Conservation (phyloP, 805 yeast species). For the Pichia pseudocactophila region DNA sequence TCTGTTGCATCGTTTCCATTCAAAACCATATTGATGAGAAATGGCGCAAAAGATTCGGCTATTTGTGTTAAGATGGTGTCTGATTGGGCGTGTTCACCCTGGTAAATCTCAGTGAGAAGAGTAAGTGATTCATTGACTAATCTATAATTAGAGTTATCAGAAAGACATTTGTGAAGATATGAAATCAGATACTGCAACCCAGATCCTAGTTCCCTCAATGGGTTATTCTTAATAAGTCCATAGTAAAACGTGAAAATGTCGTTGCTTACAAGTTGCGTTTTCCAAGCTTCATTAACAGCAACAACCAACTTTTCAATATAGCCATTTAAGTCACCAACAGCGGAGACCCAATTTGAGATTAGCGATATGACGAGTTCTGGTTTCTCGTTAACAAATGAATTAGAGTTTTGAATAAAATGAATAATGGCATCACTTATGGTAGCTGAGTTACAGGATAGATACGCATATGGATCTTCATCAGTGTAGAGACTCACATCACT, state of each 20-base stretch:
- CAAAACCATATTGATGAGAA: conserved; percentile 18
- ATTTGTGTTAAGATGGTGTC: conserved; percentile 7
- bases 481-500: conserved; percentile 35
- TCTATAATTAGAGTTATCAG: conserved; percentile 23
- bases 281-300: conserved; percentile 15
- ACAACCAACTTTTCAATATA: conserved; percentile 15
- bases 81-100: too few species aligned
- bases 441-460: conserved; percentile 9
- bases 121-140: conserved; percentile 23
- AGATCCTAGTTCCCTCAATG: conserved; percentile 25
- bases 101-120: conserved; percentile 17
- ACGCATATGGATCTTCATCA: conserved; percentile 24
- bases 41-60: conserved; percentile 8
- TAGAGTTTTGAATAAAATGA: conserved; percentile 9
- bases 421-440: conserved; percentile 16
- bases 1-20: conserved; percentile 28
- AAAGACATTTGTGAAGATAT: conserved; percentile 16
- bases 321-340: conserved; percentile 13
- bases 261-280: conserved; percentile 18
- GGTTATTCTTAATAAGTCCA: conserved; percentile 25
- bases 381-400: conserved; percentile 13
- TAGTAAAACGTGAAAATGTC: conserved; percentile 31
- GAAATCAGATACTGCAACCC: conserved; percentile 16
- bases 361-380: conserved; percentile 15
- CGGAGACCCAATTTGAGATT: conserved; percentile 19